Conservation (phyloP, 805 yeast species). For the Ogataea henricii region DNA sequence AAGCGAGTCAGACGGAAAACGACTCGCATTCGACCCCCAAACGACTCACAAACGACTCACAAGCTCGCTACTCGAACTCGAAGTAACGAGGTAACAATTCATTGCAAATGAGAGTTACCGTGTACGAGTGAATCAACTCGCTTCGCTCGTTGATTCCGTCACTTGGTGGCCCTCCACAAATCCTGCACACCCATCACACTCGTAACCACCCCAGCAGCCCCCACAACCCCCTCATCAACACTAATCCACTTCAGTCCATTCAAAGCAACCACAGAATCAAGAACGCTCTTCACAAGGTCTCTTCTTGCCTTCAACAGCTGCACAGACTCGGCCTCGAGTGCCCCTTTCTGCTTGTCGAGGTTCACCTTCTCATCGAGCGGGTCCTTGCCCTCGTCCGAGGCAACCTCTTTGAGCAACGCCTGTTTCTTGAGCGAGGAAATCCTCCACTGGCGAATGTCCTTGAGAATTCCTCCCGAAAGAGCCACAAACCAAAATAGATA, state of each 20-base stretch:
- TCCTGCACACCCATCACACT: constrained; percentile 77
- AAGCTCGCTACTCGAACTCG: too few relatives aligned
- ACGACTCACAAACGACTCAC: too few relatives aligned
- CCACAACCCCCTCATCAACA: constrained; percentile 77
- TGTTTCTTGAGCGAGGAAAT: constrained; percentile 39
- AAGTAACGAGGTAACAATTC: too few relatives aligned
- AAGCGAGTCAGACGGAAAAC: too few relatives aligned
- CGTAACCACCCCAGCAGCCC: constrained; percentile 82
- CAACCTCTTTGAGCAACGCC: constrained; percentile 28
- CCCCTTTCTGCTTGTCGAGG: constrained; percentile 30
- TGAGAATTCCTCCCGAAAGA: constrained; percentile 59
- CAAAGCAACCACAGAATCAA: constrained; percentile 76
- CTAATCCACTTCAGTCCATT: constrained; percentile 62
- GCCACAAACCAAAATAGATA: constrained; percentile 79
- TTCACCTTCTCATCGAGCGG: constrained; percentile 29
- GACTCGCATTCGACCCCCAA: too few relatives aligned
- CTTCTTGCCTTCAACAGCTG: constrained; percentile 49
- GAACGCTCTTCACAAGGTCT: constrained; percentile 72
- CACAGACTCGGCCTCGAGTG: constrained; percentile 41
- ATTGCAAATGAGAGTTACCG: too few relatives aligned
- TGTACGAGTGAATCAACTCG: too few relatives aligned
- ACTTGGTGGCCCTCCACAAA: constrained; percentile 59
- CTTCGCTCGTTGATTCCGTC: too few relatives aligned
- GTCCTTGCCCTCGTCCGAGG: constrained; percentile 34
- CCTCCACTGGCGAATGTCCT: constrained; percentile 57